These are phyloP conservation scores for Sphagnurus paluster DNA, from an alignment of 1,284 basidiomycete genomes.

Conservation along the genomic window DNA sequence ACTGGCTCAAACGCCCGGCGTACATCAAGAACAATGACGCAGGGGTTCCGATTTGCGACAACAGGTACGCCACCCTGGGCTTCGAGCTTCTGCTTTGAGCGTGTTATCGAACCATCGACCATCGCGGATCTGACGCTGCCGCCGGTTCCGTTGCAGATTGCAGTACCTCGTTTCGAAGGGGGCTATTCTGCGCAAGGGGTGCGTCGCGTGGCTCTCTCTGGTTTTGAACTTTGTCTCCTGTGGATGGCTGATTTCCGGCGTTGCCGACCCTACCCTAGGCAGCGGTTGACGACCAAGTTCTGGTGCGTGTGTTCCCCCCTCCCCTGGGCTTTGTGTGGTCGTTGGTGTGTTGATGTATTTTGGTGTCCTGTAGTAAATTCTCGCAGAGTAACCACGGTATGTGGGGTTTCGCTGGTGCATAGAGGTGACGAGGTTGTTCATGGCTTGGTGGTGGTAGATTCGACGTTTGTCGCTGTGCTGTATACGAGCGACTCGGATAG, in stretches of 20 bases:
- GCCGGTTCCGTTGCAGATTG: slow-evolving; percentile 47
- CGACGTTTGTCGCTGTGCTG: slow-evolving; percentile 73
- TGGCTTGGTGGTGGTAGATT: slow-evolving; percentile 46
- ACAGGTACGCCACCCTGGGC: slow-evolving; percentile 52
- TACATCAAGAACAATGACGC: slow-evolving; percentile 78
- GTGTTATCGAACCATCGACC: no score
- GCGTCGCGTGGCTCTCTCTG: slow-evolving; percentile 21
- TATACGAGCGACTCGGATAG: slow-evolving; percentile 74
- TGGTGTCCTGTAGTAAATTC: slow-evolving; percentile 61
- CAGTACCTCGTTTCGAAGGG: slow-evolving; percentile 84
- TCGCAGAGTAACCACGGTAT: slow-evolving; percentile 67
- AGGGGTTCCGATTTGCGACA: slow-evolving; percentile 75
- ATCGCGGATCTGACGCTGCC: slow-evolving; percentile 23
- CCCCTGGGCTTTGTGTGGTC: slow-evolving; percentile 6
- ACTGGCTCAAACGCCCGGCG: slow-evolving; percentile 77
- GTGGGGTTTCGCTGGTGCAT: no score
- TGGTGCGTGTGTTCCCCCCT: slow-evolving; percentile 48
- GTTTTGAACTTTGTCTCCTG: slow-evolving; percentile 13
- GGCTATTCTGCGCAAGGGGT: slow-evolving; percentile 82
- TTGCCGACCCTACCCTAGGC: no score
- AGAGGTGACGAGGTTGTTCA: no score
- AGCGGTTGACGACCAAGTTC: slow-evolving; percentile 76
- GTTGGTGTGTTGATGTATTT: slow-evolving; percentile 20
- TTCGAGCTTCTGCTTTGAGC: no score
- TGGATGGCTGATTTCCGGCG: slow-evolving; percentile 16